A percentile compares a stretch with the other conserved stretches of the same genome.
phyloP scores from a whole-genome alignment of 1,139 yeast genomes.

The Blastobotrys malaysiensis region DNA sequence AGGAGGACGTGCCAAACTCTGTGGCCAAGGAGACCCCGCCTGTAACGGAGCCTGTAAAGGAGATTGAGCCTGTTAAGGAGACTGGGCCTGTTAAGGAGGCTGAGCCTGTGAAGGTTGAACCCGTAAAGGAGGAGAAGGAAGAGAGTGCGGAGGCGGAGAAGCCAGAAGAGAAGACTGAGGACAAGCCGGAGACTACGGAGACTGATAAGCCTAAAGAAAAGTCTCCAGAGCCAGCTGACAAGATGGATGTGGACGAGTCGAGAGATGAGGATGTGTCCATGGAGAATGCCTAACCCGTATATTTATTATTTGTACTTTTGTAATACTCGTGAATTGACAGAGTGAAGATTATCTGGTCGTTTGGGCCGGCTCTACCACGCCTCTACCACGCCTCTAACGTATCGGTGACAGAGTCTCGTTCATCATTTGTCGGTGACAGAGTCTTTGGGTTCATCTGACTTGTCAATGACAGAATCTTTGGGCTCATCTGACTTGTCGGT shows the following conservation, averaged over 20 bases:
- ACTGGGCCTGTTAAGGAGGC: too few relatives aligned
- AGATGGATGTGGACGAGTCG: neutral
- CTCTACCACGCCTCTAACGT: too few relatives aligned
- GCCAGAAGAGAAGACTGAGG: neutral
- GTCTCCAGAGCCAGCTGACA: conserved; percentile 4
- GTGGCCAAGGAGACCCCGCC: conserved; percentile 8
- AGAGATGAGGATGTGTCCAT: neutral
- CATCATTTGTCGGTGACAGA: too few relatives aligned
- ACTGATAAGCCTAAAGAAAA: neutral
- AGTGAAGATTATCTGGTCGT: neutral
- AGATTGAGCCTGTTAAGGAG: too few relatives aligned
- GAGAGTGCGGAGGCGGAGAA: neutral
- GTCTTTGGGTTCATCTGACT: too few relatives aligned
- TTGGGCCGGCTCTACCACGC: too few relatives aligned
- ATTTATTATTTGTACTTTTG: neutral
- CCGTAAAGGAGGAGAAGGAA: neutral
- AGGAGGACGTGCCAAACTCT: neutral
- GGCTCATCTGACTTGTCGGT: too few relatives aligned
- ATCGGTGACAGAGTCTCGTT: too few relatives aligned
- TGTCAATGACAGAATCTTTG: too few relatives aligned
- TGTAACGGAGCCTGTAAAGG: too few relatives aligned
- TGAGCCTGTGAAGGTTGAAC: neutral
- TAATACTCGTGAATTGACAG: neutral
- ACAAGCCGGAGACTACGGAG: conserved; percentile 5
- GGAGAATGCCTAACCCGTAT: neutral